phyloP scores from a whole-genome alignment of 2,329 filamentous ascomycete species.

The Arthrobotrys conoides region DNA sequence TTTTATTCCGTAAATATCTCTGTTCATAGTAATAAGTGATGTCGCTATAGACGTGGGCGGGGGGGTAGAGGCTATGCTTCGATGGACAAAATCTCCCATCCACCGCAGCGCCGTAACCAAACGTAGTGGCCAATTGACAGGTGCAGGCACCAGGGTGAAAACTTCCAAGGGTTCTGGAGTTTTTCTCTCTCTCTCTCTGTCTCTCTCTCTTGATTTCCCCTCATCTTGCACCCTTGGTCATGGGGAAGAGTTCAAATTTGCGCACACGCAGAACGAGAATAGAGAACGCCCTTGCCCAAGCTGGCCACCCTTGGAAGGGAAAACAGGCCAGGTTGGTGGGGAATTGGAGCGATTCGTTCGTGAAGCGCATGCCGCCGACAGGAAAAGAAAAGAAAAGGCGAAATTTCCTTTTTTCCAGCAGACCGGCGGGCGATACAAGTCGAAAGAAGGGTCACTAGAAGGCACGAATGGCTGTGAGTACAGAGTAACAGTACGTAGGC shows the following conservation, averaged over 20 bases:
- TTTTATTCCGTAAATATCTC: conserved; percentile 12
- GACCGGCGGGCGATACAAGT: neutral
- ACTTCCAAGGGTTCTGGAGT: conserved; percentile 48
- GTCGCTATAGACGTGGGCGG: conserved; percentile 25
- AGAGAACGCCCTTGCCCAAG: conserved; percentile 37
- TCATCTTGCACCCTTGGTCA: conserved; percentile 45
- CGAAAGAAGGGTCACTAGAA: conserved; percentile 21
- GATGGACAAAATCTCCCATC: conserved; percentile 24
- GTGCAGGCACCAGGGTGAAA: conserved; percentile 31
- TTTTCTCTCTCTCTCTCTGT: conserved; percentile 12
- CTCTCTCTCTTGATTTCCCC: conserved; percentile 32
- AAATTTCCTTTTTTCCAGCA: conserved; percentile 40
- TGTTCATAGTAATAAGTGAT: neutral
- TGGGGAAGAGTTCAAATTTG: conserved; percentile 57
- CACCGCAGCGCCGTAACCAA: conserved; percentile 4
- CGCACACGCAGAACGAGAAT: conserved; percentile 43
- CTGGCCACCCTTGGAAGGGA: conserved; percentile 46
- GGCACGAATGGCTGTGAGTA: conserved; percentile 36
- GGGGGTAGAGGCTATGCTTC: conserved; percentile 29
- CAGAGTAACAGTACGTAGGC: conserved; percentile 37
- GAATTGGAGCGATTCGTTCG: conserved; percentile 60
- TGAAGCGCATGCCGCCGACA: conserved; percentile 59
- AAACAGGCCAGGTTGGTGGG: conserved; percentile 57
- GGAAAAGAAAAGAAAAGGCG: conserved; percentile 58
- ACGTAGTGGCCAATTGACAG: conserved; percentile 48